Evolutionary conservation across 2,329 filamentous ascomycete species (phyloP).

Genomic region (Biscogniauxia mediterranea): DNA sequence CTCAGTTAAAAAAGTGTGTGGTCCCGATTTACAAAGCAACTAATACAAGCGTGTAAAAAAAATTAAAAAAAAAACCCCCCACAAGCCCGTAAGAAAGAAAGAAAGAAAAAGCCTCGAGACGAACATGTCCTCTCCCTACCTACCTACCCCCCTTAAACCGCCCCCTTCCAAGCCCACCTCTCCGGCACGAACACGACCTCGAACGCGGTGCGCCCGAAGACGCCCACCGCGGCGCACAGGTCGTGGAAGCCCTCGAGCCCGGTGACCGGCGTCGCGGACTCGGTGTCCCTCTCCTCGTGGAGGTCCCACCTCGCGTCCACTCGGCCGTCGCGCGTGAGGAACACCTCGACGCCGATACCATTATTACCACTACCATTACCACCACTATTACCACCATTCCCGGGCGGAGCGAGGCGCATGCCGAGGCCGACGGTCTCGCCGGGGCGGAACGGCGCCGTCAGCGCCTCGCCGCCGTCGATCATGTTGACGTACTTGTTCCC

Average conservation of each 20-base stretch:
- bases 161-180: slow-evolving; percentile 54
- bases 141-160: background rate
- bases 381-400: no score
- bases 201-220: slow-evolving; percentile 66
- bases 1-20: no score
- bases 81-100: no score
- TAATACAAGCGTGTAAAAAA: no score
- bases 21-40: no score
- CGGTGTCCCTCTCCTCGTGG: slow-evolving; percentile 69
- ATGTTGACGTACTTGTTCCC: slow-evolving; percentile 76
- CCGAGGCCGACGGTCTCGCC: slow-evolving; percentile 71
- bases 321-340: slow-evolving; percentile 68
- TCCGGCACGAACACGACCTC: slow-evolving; percentile 62
- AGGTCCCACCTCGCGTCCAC: slow-evolving; percentile 65
- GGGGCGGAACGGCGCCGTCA: slow-evolving; percentile 60
- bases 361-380: no score
- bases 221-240: slow-evolving; percentile 67
- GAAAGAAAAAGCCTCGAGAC: no score
- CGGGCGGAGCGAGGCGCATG: slow-evolving; percentile 42
- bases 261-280: slow-evolving; percentile 58
- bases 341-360: slow-evolving; percentile 56
- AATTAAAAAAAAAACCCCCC: no score
- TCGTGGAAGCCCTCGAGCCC: slow-evolving; percentile 73
- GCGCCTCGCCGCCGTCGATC: slow-evolving; percentile 68
- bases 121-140: no score